phyloP scores from a whole-genome alignment of 2,329 filamentous ascomycete genomes.

The Microdochium bolleyi region DNA sequence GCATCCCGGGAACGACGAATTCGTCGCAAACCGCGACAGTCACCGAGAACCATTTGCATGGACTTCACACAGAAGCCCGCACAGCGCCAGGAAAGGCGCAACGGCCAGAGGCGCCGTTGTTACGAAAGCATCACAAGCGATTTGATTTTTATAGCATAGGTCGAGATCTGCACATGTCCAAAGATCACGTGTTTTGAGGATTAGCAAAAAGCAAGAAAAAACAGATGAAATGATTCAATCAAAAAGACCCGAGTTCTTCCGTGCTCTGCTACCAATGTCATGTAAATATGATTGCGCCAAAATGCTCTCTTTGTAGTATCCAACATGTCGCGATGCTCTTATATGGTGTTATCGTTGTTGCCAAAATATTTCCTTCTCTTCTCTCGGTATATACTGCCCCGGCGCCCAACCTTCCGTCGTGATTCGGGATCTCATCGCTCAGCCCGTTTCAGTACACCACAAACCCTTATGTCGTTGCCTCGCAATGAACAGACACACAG shows the following conservation, averaged over 20 bases:
- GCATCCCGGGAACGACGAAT: not conserved
- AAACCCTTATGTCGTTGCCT: not conserved
- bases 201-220: not conserved
- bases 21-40: not conserved
- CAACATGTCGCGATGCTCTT: not conserved
- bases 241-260: not conserved
- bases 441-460: not conserved
- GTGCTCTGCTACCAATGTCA: not conserved
- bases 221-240: not conserved
- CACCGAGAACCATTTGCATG: not conserved
- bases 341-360: not conserved
- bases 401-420: not conserved
- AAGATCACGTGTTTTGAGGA: not conserved
- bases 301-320: not conserved
- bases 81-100: not conserved
- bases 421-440: not conserved
- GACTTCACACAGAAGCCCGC: not conserved
- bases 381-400: not conserved
- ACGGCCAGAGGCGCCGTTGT: not conserved
- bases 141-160: not conserved
- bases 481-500: not conserved
- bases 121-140: not conserved
- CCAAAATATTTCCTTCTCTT: not conserved
- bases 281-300: not conserved
- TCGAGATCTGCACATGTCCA: not conserved